Conservation (phyloP, 257 asterid genomes). For the Rubia yunnanensis region DNA sequence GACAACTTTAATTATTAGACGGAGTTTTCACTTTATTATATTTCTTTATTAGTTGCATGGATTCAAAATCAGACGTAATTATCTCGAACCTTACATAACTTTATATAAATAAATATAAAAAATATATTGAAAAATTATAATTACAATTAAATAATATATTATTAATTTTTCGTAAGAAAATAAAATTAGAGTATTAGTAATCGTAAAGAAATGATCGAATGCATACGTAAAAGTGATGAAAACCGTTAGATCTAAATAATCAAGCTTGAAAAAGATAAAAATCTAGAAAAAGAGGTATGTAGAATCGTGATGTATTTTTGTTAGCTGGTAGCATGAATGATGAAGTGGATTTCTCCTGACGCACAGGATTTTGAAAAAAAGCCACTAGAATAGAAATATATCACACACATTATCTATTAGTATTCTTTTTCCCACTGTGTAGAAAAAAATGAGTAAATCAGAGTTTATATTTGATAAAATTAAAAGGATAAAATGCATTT, state of each 20-base stretch:
- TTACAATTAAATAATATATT: too few species aligned
- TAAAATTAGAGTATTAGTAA: too few species aligned
- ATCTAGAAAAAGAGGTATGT: neutral
- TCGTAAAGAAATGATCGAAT: neutral
- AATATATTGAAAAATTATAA: too few species aligned
- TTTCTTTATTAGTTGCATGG: too few species aligned
- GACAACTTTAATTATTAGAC: too few species aligned
- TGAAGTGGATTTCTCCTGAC: neutral
- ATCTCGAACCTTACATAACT: too few species aligned
- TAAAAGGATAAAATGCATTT: too few species aligned
- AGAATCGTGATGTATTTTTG: neutral
- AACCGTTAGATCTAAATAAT: neutral
- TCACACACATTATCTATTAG: neutral
- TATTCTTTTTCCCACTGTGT: neutral
- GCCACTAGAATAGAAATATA: neutral
- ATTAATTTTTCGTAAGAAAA: too few species aligned
- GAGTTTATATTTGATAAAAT: too few species aligned
- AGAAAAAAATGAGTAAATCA: neutral
- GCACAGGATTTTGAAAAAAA: neutral
- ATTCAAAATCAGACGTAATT: too few species aligned
- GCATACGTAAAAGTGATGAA: neutral
- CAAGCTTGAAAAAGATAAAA: neutral
- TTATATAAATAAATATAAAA: too few species aligned
- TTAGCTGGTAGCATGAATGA: neutral
- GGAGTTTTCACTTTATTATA: too few species aligned